Evolutionary conservation across 495 filamentous ascomycete species (phyloP), one percentile per base, ranked within the genome.

Genomic region (Penicillium herquei): DNA sequence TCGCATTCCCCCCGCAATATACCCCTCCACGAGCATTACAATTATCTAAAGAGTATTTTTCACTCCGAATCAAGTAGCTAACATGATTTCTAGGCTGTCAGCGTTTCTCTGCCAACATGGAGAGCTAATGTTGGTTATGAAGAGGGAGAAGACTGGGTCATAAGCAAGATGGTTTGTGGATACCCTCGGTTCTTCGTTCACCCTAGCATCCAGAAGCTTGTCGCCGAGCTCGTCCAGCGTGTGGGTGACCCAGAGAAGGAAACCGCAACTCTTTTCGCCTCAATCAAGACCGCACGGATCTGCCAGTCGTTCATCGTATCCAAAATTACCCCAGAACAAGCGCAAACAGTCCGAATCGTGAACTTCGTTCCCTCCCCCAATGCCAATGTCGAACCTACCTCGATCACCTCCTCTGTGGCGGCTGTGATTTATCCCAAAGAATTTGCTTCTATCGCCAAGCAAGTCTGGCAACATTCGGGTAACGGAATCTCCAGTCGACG

Each of bases 161-260:
- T 95, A 37, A 81, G 78, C 54, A 87, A 87, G 63, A 89, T 98
- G 90, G 79, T 84, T 57, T 95, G 88, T 18, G 94, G 94, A 39
- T 98, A 98, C 73, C 94, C 94, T 54, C 82, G 93, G 51, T 98
- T 98, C 75, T 97, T 96, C 75, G 85, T 98, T 49, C 90, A 98
- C 69, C 86, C 84, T 61, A 82, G 76, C 60, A 96, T 98, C 57
- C 81, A 87, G 62, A 80, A 82, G 21, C 87, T 98, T 51, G 85
- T 84, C 31, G 67, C 70, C 32, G 83, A 88, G 46, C 79, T 97
- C 26, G 70, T 89, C n/a, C 71, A 75, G 30, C 80, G 77, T 45
- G 77, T 85, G 65, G 91, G 89, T 7, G 69, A 70, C 33, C 68
- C 81, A 0, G 65, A 74, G 3, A 77, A 69, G 9, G 85, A 92